Evolutionary conservation across 352 stramenopile genomes (phyloP), one percentile per base, ranked within the genome.

Genomic region (Pythium pectinolyticum): DNA sequence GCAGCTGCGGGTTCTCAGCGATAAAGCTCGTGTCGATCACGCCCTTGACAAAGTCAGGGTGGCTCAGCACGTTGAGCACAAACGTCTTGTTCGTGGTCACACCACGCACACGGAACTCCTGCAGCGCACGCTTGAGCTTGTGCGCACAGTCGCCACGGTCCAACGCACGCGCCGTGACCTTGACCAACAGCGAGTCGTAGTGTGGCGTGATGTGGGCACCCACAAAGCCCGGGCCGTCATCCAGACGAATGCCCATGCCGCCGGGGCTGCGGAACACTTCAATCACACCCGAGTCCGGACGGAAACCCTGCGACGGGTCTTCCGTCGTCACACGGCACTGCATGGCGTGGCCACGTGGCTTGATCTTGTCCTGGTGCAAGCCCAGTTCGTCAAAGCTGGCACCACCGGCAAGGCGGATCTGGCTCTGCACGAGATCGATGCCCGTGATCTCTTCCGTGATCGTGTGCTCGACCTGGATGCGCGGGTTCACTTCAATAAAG

Each of bases 401-500:
- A 6, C 96, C 96, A 35, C 80, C 88, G 4, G 97, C 97, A 67
- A 99, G 94, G 37, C 85, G 77, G 50, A 99, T 97, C 86, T 99
- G 96, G 30, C 82, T 94, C 74, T 99, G 91, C 55, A 99, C 97
- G 43, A 99, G 84, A 69, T 99, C 96, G 49, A 99, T 88, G 57
- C 89, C 89, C 32, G 89, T 98, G 63, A 98, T 96, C 69, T 97
- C 76, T 61, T 97, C 90, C 28, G 90, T 97, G 73, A 98, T 92
- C 53, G 89, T 95, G 74, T 97, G 89, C 70, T 97, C 90, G 5
- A 98, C 95, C 75, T 99, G 97, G 49, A 99, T 90, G 54, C 97
- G 92, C 17, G 97, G 96, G 77, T 99, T 99, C 62, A 99, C 95
- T 84, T 99, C 97, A 61, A 99, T 98, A 71, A 99, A 99, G 82